Evolutionary conservation across 2,329 filamentous ascomycete species (phyloP).

Genomic region (Seiridium cupressi): DNA sequence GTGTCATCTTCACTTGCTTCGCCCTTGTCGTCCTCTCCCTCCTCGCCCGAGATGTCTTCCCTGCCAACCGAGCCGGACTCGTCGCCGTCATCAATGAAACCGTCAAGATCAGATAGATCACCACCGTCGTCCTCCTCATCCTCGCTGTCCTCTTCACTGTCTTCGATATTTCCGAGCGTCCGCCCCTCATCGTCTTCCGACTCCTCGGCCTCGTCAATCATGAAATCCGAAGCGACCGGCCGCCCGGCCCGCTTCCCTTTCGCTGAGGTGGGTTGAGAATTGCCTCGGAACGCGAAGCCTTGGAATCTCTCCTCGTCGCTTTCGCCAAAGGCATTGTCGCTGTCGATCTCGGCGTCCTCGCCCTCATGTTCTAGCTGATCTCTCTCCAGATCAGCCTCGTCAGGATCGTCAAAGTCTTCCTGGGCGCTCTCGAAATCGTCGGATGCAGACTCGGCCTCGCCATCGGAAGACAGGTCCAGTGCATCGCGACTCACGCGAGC

Average conservation of each 20-base stretch:
- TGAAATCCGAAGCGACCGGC: conserved; percentile 56
- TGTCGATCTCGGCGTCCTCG: conserved; percentile 60
- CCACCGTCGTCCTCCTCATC: conserved; percentile 13
- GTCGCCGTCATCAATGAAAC: conserved; percentile 34
- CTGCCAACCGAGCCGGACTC: conserved; percentile 20
- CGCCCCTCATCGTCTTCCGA: conserved; percentile 31
- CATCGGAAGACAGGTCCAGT: conserved; percentile 41
- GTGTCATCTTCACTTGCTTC: conserved; percentile 28
- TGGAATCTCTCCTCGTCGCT: conserved; percentile 84
- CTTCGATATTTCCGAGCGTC: conserved; percentile 34
- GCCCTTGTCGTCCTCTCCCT: conserved; percentile 12
- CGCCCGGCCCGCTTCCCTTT: conserved; percentile 33
- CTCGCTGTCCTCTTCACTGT: conserved; percentile 31
- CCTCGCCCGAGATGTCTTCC: conserved; percentile 23
- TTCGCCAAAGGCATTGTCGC: conserved; percentile 71
- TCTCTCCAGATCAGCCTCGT: conserved; percentile 50
- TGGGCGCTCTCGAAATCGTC: conserved; percentile 50
- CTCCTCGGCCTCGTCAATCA: conserved; percentile 29
- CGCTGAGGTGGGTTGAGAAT: conserved; percentile 45
- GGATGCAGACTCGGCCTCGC: conserved; percentile 1
- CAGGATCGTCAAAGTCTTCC: conserved; percentile 54
- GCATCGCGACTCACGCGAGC: conserved; percentile 67
- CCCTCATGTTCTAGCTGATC: conserved; percentile 42
- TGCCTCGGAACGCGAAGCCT: conserved; percentile 65
- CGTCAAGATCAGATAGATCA: conserved; percentile 13